Conservation (phyloP, 1,284 basidiomycete genomes). For the Microbotryum saponariae region DNA sequence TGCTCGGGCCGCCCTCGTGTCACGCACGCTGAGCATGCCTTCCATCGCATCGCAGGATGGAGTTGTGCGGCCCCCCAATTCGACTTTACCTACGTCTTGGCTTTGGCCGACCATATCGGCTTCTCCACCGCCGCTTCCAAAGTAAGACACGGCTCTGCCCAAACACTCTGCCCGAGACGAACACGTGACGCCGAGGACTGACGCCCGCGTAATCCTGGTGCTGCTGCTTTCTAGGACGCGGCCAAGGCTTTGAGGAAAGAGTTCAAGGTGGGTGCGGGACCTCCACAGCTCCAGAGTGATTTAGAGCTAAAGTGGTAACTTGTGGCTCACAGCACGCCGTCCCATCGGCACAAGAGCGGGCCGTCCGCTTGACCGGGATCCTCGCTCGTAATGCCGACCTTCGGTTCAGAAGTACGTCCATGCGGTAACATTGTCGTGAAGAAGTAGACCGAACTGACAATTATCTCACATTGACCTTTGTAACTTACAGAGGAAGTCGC, state of each 20-base stretch:
- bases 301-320: background rate
- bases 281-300: background rate
- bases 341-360: conserved; percentile 27
- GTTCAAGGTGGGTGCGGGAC: conserved; percentile 19
- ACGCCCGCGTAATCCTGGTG: no score
- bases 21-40: background rate
- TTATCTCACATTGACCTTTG: background rate
- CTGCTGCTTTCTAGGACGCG: conserved; percentile 8
- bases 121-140: conserved; percentile 12
- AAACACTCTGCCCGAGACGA: no score
- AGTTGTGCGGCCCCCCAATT: conserved; percentile 16
- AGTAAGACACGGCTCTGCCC: no score
- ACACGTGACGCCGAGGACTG: no score
- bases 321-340: conserved; percentile 21
- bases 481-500: conserved; percentile 26
- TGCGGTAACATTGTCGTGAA: background rate
- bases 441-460: no score
- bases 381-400: conserved; percentile 28
- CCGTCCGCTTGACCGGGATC: conserved; percentile 25
- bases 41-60: conserved; percentile 13
- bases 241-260: conserved; percentile 24
- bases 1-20: background rate
- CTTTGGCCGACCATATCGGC: conserved; percentile 17
- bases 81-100: conserved; percentile 24
- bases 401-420: conserved; percentile 28